Base-by-base conservation (phyloP, 2,329 filamentous ascomycete species). In the Pseudogymnoascus sp. region DNA sequence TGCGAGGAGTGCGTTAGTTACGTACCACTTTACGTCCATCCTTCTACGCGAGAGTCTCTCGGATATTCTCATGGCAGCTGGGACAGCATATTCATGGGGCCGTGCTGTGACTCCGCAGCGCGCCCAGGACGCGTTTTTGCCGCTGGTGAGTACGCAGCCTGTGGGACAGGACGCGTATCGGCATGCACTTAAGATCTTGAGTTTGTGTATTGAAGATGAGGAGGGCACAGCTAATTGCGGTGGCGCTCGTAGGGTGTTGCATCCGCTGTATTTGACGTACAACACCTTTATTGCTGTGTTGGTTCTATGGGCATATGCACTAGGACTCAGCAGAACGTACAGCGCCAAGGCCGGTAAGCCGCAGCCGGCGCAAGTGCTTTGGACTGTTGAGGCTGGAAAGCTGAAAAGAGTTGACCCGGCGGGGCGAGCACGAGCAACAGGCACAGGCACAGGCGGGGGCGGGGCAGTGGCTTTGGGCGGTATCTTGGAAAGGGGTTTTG, bases 51-150 rank as follows among this genome's bases (percentile, higher is more conserved):
- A 65, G 38, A 68, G 63, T 11, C 49, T 68, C 16, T 64, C 66
- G 23, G 67, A 68, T 45, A 68, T 68, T 38, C 67, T 68, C 21
- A 68, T 68, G 67, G 67, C 67, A 7, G 67, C 67, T 6, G 67
- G 67, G 11, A 68, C 62, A 26, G 65, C 67, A 3, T 68, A 65
- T 59, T 66, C 66, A 2, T 68, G 65, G 14, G 67, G 67, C 4
- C 65, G 66, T 8, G 61, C 62, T 19, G 67, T 68, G n/a, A 68
- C 67, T 4, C 64, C 65, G 11, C 67, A 68, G 37, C 64, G 65
- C 8, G 66, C 66, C 6, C 67, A 68, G 55, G 65, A 65, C n/a
- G 66, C 67, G 4, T 68, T 68, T 38, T 59, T 58, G 23, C 66
- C 64, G 5, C 52, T 68, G 12, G 60, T 66, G 6, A 63, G 64